Evolutionary conservation across 2,329 filamentous ascomycete genomes (phyloP).

Genomic region (Scedosporium dehoogii): DNA sequence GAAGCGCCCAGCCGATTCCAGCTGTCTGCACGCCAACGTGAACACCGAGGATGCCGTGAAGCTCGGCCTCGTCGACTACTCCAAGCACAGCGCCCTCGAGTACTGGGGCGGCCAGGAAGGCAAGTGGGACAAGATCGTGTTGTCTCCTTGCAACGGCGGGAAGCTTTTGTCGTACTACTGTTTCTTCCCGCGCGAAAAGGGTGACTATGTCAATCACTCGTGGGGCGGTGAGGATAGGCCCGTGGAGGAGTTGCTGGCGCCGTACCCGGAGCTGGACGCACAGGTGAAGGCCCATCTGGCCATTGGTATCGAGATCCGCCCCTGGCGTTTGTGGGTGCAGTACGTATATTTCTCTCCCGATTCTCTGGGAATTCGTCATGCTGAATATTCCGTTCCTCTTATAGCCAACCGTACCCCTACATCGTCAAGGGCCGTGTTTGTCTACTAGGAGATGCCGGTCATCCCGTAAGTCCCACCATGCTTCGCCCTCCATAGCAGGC

Average conservation of each 20-base stretch:
- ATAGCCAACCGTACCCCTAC: constrained; percentile 44
- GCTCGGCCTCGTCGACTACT: constrained; percentile 54
- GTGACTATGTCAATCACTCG: constrained; percentile 50
- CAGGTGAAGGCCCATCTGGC: constrained; percentile 46
- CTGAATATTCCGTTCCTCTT: too few relatives aligned
- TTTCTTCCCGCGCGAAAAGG: constrained; percentile 50
- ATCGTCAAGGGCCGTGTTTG: constrained; percentile 40
- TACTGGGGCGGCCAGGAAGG: constrained; percentile 60
- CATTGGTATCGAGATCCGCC: constrained; percentile 52
- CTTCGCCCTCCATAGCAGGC: constrained; percentile 45
- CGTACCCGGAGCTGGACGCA: constrained; percentile 49
- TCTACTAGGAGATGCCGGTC: constrained; percentile 56
- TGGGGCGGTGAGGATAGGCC: constrained; percentile 45
- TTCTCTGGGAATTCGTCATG: too few relatives aligned
- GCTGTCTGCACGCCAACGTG: constrained; percentile 57
- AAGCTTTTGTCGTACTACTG: constrained; percentile 59
- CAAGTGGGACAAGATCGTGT: constrained; percentile 60
- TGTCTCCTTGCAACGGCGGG: constrained; percentile 58
- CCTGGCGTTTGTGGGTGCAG: constrained; percentile 58
- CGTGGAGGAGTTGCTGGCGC: constrained; percentile 48
- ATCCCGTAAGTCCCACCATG: constrained; percentile 37
- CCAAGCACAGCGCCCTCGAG: constrained; percentile 48
- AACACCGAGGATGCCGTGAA: constrained; percentile 48
- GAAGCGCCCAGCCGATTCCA: constrained; percentile 48
- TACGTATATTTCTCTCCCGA: constrained; percentile 12